Conservation (phyloP, 2,329 filamentous ascomycete species). For the Fonsecaea pedrosoi region DNA sequence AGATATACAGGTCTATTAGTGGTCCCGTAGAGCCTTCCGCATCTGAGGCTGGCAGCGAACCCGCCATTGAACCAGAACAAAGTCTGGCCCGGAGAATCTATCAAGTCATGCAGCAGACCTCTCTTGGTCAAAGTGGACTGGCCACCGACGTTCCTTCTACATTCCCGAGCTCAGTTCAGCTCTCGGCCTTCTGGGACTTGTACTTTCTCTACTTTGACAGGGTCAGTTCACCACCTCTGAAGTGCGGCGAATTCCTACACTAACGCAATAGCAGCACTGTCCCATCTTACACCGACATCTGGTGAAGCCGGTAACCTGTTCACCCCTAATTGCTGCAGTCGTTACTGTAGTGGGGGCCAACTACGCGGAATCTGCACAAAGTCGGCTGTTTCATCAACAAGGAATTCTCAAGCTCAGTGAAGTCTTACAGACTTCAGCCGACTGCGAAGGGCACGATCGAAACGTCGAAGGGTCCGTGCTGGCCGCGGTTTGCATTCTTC, state of each 20-base stretch:
- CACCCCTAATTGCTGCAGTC: not conserved
- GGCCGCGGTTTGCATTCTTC: conserved; percentile 3
- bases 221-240: not conserved
- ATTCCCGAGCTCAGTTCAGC: conserved; percentile 4
- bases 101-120: not conserved
- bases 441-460: not conserved
- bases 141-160: not conserved
- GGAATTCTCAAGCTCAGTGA: not conserved
- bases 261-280: not conserved
- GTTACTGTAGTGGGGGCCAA: not conserved
- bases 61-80: not conserved
- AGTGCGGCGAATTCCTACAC: not conserved
- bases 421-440: not conserved
- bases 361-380: not conserved
- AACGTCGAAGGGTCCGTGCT: not conserved
- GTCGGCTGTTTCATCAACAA: not conserved
- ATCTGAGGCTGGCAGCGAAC: not conserved
- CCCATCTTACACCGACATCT: not conserved
- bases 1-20: not conserved
- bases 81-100: not conserved
- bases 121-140: not conserved
- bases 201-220: conserved; percentile 9
- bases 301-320: not conserved
- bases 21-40: not conserved
- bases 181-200: conserved; percentile 2